These are phyloP conservation scores for Talaromyces sp. DNA, from an alignment of 2,329 filamentous ascomycete genomes.

Conservation along the genomic window DNA sequence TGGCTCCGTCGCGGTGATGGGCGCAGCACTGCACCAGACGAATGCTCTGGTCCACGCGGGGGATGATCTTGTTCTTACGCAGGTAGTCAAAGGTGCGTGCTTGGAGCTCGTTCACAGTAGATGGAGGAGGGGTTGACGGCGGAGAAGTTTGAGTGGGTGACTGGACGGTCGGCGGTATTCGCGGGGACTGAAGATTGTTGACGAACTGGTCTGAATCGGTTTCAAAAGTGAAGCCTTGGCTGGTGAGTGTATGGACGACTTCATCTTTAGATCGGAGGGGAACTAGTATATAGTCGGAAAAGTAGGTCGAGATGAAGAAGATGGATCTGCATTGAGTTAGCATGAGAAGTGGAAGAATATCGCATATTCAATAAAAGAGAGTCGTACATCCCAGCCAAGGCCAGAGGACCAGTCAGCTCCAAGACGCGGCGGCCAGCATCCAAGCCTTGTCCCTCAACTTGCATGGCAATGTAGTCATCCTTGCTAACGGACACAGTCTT, in stretches of 20 bases:
- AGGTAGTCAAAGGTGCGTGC: conserved; percentile 76
- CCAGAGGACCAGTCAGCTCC: conserved; percentile 83
- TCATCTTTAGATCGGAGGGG: conserved; percentile 66
- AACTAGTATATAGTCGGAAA: conserved; percentile 93
- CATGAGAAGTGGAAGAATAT: background rate
- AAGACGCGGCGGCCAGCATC: conserved; percentile 88
- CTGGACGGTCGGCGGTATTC: conserved; percentile 27
- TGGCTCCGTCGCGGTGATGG: conserved; percentile 34
- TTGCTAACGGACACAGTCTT: conserved; percentile 65
- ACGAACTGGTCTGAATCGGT: conserved; percentile 63
- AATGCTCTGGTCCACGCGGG: conserved; percentile 62
- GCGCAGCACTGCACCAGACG: conserved; percentile 79
- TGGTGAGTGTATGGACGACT: conserved; percentile 70
- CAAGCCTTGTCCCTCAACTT: conserved; percentile 81
- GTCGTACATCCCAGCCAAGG: conserved; percentile 74
- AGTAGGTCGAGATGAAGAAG: conserved; percentile 98
- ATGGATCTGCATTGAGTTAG: conserved; percentile 56
- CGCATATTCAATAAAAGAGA: background rate
- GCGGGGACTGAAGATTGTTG: conserved; percentile 45
- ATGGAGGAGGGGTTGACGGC: conserved; percentile 68
- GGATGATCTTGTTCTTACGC: conserved; percentile 67
- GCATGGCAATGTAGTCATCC: conserved; percentile 82
- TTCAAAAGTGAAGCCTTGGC: conserved; percentile 78
- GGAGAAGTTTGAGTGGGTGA: conserved; percentile 23
- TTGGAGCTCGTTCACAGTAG: conserved; percentile 73